Percentiles rank a stretch among this genome's conserved stretches.
phyloP scores from a whole-genome alignment of 2,329 filamentous ascomycete genomes.

The Fusarium marasasianum region DNA sequence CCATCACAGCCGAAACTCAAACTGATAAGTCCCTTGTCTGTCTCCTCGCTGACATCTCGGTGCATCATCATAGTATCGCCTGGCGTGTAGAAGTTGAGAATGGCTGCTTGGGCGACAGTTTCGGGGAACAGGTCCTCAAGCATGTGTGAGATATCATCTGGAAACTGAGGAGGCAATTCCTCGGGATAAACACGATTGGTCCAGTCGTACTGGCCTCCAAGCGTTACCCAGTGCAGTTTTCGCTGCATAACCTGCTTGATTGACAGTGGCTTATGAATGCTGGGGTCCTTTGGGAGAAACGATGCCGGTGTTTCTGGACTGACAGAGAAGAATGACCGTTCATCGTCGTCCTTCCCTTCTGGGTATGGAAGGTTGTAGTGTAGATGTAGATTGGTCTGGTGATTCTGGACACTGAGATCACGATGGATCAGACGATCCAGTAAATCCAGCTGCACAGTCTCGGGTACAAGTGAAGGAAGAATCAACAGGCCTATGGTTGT shows the following conservation, averaged over 20 bases:
- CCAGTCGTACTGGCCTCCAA: slow-evolving; percentile 98
- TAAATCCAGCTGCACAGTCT: slow-evolving; percentile 72
- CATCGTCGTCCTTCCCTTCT: slow-evolving; percentile 34
- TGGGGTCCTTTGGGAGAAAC: slow-evolving; percentile 74
- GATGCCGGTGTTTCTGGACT: slow-evolving; percentile 60
- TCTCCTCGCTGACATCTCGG: slow-evolving; percentile 90
- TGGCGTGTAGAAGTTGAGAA: slow-evolving; percentile 91
- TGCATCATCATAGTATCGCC: slow-evolving; percentile 93
- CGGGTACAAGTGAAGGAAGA: slow-evolving; percentile 77
- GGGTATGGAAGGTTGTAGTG: slow-evolving; percentile 78
- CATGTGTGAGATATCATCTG: slow-evolving; percentile 74
- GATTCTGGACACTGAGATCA: slow-evolving; percentile 76
- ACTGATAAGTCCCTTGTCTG: slow-evolving; percentile 80
- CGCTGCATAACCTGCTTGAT: slow-evolving; percentile 76
- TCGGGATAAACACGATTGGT: slow-evolving; percentile 83
- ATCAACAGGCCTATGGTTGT: slow-evolving; percentile 75
- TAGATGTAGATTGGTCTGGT: slow-evolving; percentile 90
- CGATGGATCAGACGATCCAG: slow-evolving; percentile 79
- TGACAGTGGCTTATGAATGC: slow-evolving; percentile 78
- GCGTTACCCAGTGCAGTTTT: slow-evolving; percentile 90
- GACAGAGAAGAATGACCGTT: slow-evolving; percentile 64
- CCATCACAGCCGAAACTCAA: slow-evolving; percentile 91
- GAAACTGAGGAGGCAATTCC: slow-evolving; percentile 75
- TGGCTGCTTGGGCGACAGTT: slow-evolving; percentile 86
- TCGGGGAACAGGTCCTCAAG: slow-evolving; percentile 77